These are phyloP conservation scores for Voacanga thouarsii DNA, from an alignment of 257 asterid species.

Conservation along the genomic window DNA sequence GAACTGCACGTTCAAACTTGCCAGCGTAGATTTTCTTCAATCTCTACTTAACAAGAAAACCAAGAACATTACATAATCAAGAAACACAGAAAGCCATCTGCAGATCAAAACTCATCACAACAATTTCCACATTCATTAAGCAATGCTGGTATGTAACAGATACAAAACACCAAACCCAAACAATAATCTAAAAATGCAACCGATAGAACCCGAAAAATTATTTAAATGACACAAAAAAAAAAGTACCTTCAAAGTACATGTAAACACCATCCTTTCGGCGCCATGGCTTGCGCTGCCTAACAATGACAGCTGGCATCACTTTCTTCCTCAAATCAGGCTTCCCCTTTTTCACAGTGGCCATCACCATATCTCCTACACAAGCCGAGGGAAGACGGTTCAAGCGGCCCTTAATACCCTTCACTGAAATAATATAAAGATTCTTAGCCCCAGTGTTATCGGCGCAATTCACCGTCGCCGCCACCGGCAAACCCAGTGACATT, in stretches of 20 bases:
- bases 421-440: conserved; percentile 58
- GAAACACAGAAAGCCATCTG: background rate
- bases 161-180: background rate
- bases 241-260: conserved; percentile 23
- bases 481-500: conserved; percentile 64
- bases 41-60: background rate
- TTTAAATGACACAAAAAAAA: background rate
- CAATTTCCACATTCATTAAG: background rate
- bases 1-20: background rate
- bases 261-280: conserved; percentile 25
- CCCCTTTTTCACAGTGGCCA: conserved; percentile 72
- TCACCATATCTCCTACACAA: conserved; percentile 70
- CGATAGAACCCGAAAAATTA: background rate
- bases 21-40: background rate
- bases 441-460: conserved; percentile 56
- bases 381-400: conserved; percentile 63
- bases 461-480: conserved; percentile 66
- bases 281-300: conserved; percentile 25
- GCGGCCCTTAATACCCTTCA: conserved; percentile 61
- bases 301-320: conserved; percentile 75
- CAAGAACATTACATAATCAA: too few relatives aligned
- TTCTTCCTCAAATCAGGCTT: conserved; percentile 64
- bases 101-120: background rate
- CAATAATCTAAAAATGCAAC: background rate
- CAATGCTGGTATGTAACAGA: background rate